These are phyloP conservation scores for Macrophomina phaseolina DNA, from an alignment of 2,329 filamentous ascomycete genomes.

Conservation along the genomic window DNA sequence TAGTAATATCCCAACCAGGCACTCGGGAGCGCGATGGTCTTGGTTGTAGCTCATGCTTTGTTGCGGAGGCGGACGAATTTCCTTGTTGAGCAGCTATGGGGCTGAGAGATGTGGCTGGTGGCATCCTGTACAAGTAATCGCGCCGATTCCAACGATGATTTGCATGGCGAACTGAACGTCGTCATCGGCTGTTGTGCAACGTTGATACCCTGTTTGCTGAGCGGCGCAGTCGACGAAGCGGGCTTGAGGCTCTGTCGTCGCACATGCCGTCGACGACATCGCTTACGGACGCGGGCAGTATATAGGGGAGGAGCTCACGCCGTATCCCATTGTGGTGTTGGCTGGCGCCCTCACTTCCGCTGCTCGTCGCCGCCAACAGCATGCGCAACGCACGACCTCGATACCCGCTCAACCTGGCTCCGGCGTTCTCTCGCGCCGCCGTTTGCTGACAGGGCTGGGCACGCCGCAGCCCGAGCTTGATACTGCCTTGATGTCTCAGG, in stretches of 20 bases:
- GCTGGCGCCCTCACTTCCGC: constrained; percentile 6
- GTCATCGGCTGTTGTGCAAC: constrained; percentile 25
- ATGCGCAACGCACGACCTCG: constrained; percentile 15
- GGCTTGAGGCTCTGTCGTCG: constrained; percentile 8
- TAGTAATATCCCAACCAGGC: constrained; percentile 24
- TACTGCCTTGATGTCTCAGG: constrained; percentile 21
- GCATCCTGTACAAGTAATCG: constrained; percentile 24
- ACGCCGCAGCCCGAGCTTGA: constrained; percentile 14
- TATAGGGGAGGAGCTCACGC: neutral
- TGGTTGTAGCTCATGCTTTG: constrained; percentile 16
- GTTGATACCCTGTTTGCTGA: constrained; percentile 10
- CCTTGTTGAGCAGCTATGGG: constrained; percentile 9
- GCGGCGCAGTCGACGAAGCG: constrained; percentile 1
- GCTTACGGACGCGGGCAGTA: constrained; percentile 3
- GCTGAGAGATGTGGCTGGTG: constrained; percentile 21
- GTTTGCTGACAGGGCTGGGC: neutral
- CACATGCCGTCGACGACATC: neutral
- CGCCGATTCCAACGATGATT: constrained; percentile 18
- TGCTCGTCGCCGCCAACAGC: neutral
- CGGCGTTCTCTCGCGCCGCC: constrained; percentile 16
- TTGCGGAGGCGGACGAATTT: constrained; percentile 17
- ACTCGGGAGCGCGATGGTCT: constrained; percentile 18
- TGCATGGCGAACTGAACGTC: constrained; percentile 13
- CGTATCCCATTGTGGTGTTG: constrained; percentile 8
- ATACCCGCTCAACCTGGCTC: constrained; percentile 17